Percentiles rank a stretch among this genome's conserved stretches.
phyloP scores from a whole-genome alignment of 768 basidiomycete species.

The Guyanaporus albipodus region DNA sequence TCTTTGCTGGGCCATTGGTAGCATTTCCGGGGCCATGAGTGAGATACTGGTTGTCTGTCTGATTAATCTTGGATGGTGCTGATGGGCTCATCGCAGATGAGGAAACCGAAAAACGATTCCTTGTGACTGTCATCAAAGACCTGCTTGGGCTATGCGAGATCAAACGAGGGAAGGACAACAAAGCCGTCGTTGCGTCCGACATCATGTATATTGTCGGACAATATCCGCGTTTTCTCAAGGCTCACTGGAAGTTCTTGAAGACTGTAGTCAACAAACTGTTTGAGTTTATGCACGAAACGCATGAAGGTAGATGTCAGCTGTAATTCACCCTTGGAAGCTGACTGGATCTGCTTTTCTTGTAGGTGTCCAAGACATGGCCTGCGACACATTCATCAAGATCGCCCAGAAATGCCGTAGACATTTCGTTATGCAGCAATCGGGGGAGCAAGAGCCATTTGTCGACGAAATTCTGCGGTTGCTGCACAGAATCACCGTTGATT shows the following conservation, averaged over 20 bases:
- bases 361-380: constrained; percentile 99
- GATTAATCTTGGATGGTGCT: background rate
- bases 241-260: constrained; percentile 99
- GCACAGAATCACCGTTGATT: constrained; percentile 90
- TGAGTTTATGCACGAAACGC: constrained; percentile 99
- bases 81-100: constrained; percentile 57
- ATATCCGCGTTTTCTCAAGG: constrained; percentile 98
- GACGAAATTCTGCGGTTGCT: constrained; percentile 92
- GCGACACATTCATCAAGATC: constrained; percentile 99
- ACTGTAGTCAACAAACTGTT: constrained; percentile 99
- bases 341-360: constrained; percentile 1
- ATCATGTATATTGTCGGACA: constrained; percentile 99
- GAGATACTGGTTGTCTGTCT: constrained; percentile 34
- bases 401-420: constrained; percentile 97
- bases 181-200: constrained; percentile 94
- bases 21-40: constrained; percentile 99
- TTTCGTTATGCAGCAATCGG: constrained; percentile 98
- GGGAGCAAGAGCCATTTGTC: constrained; percentile 95
- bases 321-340: background rate
- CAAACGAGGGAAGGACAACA: constrained; percentile 99
- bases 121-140: constrained; percentile 99
- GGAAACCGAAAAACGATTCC: constrained; percentile 97
- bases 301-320: constrained; percentile 61
- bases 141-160: constrained; percentile 96
- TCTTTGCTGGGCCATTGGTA: constrained; percentile 99